A percentile compares a stretch with the other conserved stretches of the same genome.
Conservation (phyloP, 768 basidiomycete genomes). For the Boletus vermiculosoides region DNA sequence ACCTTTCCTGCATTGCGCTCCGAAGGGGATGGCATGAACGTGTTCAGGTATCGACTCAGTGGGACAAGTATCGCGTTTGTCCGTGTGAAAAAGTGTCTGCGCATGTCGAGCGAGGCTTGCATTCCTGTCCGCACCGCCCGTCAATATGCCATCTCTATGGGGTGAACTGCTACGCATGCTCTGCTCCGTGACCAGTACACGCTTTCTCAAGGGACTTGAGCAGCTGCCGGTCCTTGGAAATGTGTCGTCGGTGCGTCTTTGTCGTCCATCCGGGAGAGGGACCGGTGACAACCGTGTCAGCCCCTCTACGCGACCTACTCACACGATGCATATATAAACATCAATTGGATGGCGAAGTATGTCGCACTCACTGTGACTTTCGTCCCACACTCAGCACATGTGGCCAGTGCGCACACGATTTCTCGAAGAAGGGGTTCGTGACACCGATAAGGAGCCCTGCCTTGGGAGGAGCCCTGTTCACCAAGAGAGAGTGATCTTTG, state of each 20-base stretch:
- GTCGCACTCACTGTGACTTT: slow-evolving; percentile 39
- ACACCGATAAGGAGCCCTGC: slow-evolving; percentile 77
- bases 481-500: slow-evolving; percentile 68
- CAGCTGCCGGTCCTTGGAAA: slow-evolving; percentile 77
- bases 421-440: slow-evolving; percentile 86
- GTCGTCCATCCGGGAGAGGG: slow-evolving; percentile 75
- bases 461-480: slow-evolving; percentile 81
- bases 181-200: slow-evolving; percentile 44
- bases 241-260: slow-evolving; percentile 75
- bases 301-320: slow-evolving; percentile 5
- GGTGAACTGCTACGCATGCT: slow-evolving; percentile 42
- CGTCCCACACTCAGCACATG: slow-evolving; percentile 73
- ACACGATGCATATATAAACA: neutral
- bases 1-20: slow-evolving; percentile 34
- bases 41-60: slow-evolving; percentile 87
- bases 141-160: neutral
- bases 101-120: slow-evolving; percentile 62
- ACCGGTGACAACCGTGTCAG: slow-evolving; percentile 34
- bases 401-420: slow-evolving; percentile 81
- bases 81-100: slow-evolving; percentile 80
- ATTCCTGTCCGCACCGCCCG: slow-evolving; percentile 43
- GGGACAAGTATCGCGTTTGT: slow-evolving; percentile 87
- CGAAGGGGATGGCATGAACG: slow-evolving; percentile 72
- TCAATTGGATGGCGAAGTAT: neutral
- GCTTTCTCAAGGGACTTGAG: slow-evolving; percentile 73